phyloP scores from a whole-genome alignment of 768 basidiomycete genomes.

The Suillus lakei region DNA sequence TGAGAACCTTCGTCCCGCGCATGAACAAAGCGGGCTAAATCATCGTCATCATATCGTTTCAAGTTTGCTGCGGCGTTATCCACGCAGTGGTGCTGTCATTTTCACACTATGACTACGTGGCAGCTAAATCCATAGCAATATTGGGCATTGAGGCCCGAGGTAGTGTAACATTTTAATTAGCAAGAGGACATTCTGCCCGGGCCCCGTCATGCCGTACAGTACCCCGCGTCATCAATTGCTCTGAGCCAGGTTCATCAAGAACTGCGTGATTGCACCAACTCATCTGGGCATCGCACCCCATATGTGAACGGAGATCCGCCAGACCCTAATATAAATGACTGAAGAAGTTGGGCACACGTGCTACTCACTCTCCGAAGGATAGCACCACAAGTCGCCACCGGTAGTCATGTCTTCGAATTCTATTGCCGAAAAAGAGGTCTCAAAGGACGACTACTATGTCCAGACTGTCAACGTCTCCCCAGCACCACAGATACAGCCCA shows the following conservation, averaged over 20 bases:
- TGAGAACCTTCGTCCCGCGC: neutral
- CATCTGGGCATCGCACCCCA: neutral
- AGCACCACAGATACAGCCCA: conserved; percentile 22
- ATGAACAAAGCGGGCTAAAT: neutral
- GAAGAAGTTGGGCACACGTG: neutral
- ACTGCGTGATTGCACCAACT: neutral
- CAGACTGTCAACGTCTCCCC: conserved; percentile 25
- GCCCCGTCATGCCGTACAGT: neutral
- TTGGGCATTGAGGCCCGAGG: neutral
- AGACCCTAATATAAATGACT: conserved; percentile 23
- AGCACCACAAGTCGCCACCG: neutral
- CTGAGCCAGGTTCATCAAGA: neutral
- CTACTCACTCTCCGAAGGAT: conserved; percentile 8
- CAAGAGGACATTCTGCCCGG: neutral
- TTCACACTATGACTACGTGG: neutral
- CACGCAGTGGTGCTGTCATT: neutral
- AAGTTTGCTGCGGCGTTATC: neutral
- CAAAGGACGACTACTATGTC: conserved; percentile 26
- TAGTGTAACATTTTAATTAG: neutral
- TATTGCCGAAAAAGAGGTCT: conserved; percentile 22
- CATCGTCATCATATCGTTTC: neutral
- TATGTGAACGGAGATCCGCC: neutral
- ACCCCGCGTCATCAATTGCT: neutral
- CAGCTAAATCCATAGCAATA: neutral
- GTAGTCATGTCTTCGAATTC: conserved; percentile 24